Conservation (phyloP, 1,284 basidiomycete species). For the Irpex sp. region DNA sequence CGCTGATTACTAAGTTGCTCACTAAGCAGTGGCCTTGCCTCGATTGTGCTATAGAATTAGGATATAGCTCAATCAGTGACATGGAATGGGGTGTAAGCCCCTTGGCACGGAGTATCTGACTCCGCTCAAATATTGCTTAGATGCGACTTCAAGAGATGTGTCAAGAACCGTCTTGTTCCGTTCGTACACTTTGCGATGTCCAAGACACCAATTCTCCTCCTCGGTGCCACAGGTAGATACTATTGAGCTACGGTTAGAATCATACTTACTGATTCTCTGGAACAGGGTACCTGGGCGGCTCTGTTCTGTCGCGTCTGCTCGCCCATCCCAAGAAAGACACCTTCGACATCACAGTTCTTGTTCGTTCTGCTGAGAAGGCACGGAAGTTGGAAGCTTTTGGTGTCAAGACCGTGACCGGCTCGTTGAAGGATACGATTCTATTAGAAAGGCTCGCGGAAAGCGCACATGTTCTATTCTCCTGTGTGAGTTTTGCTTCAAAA, state of each 20-base stretch:
- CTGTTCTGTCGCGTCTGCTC: conserved; percentile 37
- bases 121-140: no score
- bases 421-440: conserved; percentile 32
- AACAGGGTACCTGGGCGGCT: conserved; percentile 41
- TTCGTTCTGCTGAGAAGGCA: conserved; percentile 38
- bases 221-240: neutral
- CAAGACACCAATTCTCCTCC: neutral
- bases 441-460: conserved; percentile 20
- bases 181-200: neutral
- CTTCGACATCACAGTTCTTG: conserved; percentile 37
- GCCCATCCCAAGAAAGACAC: conserved; percentile 30
- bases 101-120: no score
- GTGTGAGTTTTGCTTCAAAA: conserved; percentile 12
- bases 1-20: no score
- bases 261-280: neutral
- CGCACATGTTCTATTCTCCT: conserved; percentile 24
- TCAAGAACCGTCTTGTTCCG: no score
- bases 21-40: no score
- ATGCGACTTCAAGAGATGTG: no score
- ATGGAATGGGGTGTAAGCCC: no score
- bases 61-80: no score
- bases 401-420: conserved; percentile 35
- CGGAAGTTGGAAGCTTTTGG: conserved; percentile 33
- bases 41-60: no score
- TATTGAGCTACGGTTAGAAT: neutral